These are phyloP conservation scores for Neophaeococcomyces aloes DNA, from an alignment of 2,329 filamentous ascomycete genomes.

Conservation along the genomic window DNA sequence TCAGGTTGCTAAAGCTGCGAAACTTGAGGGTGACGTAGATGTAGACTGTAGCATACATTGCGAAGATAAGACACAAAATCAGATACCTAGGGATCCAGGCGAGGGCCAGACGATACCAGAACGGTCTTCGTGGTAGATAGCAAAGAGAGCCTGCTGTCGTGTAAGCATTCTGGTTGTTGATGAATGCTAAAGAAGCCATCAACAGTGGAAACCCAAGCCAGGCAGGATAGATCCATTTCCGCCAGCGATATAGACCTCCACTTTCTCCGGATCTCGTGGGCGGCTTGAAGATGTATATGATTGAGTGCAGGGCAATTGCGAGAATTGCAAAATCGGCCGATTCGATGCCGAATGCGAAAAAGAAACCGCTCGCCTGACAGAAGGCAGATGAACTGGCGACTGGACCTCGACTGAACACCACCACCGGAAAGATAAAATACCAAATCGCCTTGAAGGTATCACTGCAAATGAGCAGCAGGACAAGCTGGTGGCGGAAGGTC, in stretches of 20 bases:
- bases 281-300: constrained; percentile 58
- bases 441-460: constrained; percentile 61
- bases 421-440: constrained; percentile 55
- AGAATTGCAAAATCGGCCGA: constrained; percentile 58
- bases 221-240: constrained; percentile 47
- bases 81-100: constrained; percentile 66
- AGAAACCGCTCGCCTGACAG: constrained; percentile 60
- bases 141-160: constrained; percentile 57
- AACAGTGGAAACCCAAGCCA: constrained; percentile 50
- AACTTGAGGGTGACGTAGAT: constrained; percentile 48
- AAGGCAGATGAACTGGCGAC: constrained; percentile 45
- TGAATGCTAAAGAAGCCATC: constrained; percentile 54
- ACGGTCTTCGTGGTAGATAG: constrained; percentile 54
- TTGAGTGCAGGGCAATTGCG: constrained; percentile 63
- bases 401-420: constrained; percentile 44
- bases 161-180: constrained; percentile 45
- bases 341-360: constrained; percentile 56
- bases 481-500: constrained; percentile 63
- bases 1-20: constrained; percentile 25
- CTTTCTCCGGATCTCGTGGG: constrained; percentile 32
- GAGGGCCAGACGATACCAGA: constrained; percentile 59
- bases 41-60: constrained; percentile 60
- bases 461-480: constrained; percentile 62
- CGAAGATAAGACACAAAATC: constrained; percentile 53
- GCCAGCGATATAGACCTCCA: constrained; percentile 59